phyloP scores from a whole-genome alignment of 192 early-diverging fungal species.

The Paraglomus brasilianum region DNA sequence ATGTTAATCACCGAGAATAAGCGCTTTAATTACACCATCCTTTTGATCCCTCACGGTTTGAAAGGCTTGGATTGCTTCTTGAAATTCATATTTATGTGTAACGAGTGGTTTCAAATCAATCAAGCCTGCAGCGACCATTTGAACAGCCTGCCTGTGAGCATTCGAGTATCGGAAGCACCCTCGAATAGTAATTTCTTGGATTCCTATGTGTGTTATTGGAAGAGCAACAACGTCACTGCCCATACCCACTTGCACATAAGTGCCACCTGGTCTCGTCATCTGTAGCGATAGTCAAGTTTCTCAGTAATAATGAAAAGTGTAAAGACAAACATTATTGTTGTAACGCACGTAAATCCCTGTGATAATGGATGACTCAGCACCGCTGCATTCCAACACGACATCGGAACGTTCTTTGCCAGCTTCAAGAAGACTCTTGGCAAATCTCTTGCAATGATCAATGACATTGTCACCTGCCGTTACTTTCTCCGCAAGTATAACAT shows the following conservation, averaged over 20 bases:
- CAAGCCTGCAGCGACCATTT: conserved; percentile 34
- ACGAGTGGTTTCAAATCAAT: conserved; percentile 45
- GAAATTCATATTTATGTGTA: conserved; percentile 40
- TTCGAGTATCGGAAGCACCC: conserved; percentile 47
- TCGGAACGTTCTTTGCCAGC: conserved; percentile 32
- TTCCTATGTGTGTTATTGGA: conserved; percentile 37
- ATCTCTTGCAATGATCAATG: conserved; percentile 29
- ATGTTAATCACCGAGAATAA: conserved; percentile 34
- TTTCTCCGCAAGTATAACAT: neutral
- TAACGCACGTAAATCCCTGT: conserved; percentile 37
- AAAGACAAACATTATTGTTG: neutral
- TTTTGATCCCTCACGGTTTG: conserved; percentile 38
- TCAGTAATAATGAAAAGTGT: no score
- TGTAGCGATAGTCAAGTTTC: neutral
- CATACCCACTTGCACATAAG: conserved; percentile 46
- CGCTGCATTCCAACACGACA: conserved; percentile 43
- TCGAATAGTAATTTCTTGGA: conserved; percentile 41
- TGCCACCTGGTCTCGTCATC: conserved; percentile 39
- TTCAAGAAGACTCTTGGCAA: neutral
- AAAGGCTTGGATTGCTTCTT: conserved; percentile 42
- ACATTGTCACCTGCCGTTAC: neutral
- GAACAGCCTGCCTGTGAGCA: conserved; percentile 35
- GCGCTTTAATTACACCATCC: conserved; percentile 43
- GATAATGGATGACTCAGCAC: conserved; percentile 46
- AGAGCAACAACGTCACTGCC: conserved; percentile 36